Evolutionary conservation across 352 stramenopile species (phyloP), one percentile per base, ranked within the genome.

Genomic region (Saprolegnia parasitica): DNA sequence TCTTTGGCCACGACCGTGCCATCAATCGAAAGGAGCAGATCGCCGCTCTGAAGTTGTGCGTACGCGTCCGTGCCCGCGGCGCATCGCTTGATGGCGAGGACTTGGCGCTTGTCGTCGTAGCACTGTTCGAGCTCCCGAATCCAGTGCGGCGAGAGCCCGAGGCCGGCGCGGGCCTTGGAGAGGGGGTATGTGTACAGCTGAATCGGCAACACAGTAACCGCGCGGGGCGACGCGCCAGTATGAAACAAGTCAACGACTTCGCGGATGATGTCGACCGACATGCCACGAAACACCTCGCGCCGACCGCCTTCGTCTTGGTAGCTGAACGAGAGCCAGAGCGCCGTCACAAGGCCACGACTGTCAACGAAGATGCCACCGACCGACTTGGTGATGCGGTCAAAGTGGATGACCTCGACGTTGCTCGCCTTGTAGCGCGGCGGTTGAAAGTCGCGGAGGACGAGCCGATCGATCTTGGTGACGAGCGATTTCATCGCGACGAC

Each of bases 361-460:
- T 96, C 75, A 68, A 94, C 90, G 47, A 96, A 92, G 9, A 95
- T 84, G 37, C 89, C 89, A 11, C 87, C 89, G 11, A 95, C 84
- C 9, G 82, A 90, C 68, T 91, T 89, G 23, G 88, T 95, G 61
- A 95, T 90, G 29, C 89, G 88, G 62, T 96, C 84, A 62, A 97
- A 96, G 60, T 96, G 83, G 5, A 96, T 67, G 54, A 92, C 86
- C 71, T 95, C 86, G 18, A 92, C 85, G 52, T 95, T 95, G 60
- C 76, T 83, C 11, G 84, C 84, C 72, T 93, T 95, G 72, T 91
- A 95, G 0, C 84, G 78, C 4, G 86, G 86, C n/a, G 87, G 87
- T 65, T 93, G 83, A 60, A 92, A 93, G 76, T 95, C 85, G 23
- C 87, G 80, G 57, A 95, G 67, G 39, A 92, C 85, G 24, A 95